Evolutionary conservation across 2,329 filamentous ascomycete genomes (phyloP).

Genomic region (Salinomyces thailandicus): DNA sequence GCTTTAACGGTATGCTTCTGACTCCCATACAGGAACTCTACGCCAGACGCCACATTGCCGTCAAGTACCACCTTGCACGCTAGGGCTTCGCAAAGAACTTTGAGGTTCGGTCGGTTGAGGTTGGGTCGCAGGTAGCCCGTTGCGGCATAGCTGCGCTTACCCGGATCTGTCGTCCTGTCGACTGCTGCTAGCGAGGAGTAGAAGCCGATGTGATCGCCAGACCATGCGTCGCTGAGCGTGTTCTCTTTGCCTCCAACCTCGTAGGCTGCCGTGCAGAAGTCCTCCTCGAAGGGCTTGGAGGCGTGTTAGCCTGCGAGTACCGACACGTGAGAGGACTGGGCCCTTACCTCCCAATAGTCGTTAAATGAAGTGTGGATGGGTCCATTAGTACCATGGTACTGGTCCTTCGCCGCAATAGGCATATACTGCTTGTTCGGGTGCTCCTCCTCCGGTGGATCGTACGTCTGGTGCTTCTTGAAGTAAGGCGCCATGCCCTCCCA

Average conservation of each 20-base stretch:
- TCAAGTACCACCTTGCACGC: constrained; percentile 21
- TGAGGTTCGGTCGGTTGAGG: constrained; percentile 19
- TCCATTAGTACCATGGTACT: constrained; percentile 20
- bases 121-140: constrained; percentile 26
- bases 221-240: constrained; percentile 26
- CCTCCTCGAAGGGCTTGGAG: constrained; percentile 29
- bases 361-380: constrained; percentile 24
- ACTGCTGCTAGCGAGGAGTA: constrained; percentile 22
- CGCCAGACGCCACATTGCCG: constrained; percentile 22
- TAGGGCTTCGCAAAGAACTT: constrained; percentile 23
- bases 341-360: constrained; percentile 27
- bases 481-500: constrained; percentile 21
- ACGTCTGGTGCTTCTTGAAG: constrained; percentile 24
- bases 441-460: constrained; percentile 14
- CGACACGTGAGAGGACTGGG: no score
- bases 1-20: constrained; percentile 25
- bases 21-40: constrained; percentile 34
- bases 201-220: constrained; percentile 26
- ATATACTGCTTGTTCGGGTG: constrained; percentile 20
- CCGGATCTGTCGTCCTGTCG: constrained; percentile 16
- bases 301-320: no score
- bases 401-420: constrained; percentile 13
- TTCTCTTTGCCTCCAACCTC: constrained; percentile 22
- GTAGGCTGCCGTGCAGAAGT: constrained; percentile 27
- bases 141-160: constrained; percentile 24